phyloP scores from a whole-genome alignment of 1,139 yeast genomes.

The Candida sp. region DNA sequence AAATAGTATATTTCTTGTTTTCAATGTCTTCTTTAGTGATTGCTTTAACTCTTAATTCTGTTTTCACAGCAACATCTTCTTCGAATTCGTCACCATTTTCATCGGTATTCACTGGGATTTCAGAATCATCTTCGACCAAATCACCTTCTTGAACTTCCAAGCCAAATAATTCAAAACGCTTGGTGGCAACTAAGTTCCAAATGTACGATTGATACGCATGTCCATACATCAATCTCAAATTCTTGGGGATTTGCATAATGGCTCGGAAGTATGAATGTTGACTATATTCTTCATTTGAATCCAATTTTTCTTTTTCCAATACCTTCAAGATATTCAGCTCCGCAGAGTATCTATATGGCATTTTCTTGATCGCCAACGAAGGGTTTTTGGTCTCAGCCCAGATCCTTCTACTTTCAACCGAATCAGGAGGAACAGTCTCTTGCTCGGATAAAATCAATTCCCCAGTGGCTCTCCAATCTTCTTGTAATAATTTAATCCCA shows the following conservation, averaged over 20 bases:
- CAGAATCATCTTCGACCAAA: constrained; percentile 50
- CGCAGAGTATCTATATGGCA: constrained; percentile 89
- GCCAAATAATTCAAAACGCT: constrained; percentile 72
- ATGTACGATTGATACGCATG: constrained; percentile 97
- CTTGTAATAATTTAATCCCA: constrained; percentile 69
- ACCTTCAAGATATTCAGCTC: constrained; percentile 70
- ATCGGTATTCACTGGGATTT: constrained; percentile 17
- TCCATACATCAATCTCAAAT: constrained; percentile 89
- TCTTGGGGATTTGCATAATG: constrained; percentile 90
- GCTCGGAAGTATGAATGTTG: constrained; percentile 66
- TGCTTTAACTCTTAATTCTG: constrained; percentile 60
- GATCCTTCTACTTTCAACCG: constrained; percentile 72
- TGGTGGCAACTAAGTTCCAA: constrained; percentile 88
- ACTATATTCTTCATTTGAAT: constrained; percentile 43
- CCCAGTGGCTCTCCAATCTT: constrained; percentile 78
- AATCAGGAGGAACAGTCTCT: constrained; percentile 77
- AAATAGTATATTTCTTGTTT: constrained; percentile 58
- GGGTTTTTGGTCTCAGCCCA: constrained; percentile 83
- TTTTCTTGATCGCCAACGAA: constrained; percentile 54
- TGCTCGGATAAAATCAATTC: constrained; percentile 82
- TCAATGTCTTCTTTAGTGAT: constrained; percentile 73
- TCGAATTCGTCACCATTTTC: constrained; percentile 47
- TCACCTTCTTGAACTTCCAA: constrained; percentile 76
- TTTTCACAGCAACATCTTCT: constrained; percentile 61
- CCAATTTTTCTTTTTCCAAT: constrained; percentile 44